phyloP scores from a whole-genome alignment of 768 basidiomycete species.

The Cyathus striatus region DNA sequence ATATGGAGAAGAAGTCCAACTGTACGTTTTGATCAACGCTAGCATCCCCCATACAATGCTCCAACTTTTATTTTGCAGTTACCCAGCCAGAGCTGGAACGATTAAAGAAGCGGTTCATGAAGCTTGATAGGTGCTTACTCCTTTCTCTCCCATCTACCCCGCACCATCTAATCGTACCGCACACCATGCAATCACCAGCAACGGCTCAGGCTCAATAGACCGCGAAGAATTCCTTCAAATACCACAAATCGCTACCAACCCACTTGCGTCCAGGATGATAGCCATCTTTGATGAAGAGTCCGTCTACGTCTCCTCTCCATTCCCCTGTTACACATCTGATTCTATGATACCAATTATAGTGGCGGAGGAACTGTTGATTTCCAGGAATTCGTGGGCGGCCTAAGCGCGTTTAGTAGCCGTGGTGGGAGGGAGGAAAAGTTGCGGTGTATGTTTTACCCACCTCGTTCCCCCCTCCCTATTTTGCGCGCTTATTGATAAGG shows the following conservation, averaged over 20 bases:
- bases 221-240: slow-evolving; percentile 98
- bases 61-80: slow-evolving; percentile 48
- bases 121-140: slow-evolving; percentile 78
- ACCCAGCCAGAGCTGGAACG: slow-evolving; percentile 91
- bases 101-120: slow-evolving; percentile 99
- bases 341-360: slow-evolving; percentile 34
- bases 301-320: slow-evolving; percentile 25
- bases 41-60: not conserved
- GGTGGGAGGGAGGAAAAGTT: slow-evolving; percentile 97
- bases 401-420: slow-evolving; percentile 96
- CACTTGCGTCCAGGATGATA: slow-evolving; percentile 94
- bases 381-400: slow-evolving; percentile 96
- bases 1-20: slow-evolving; percentile 96
- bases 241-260: slow-evolving; percentile 98
- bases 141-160: not conserved
- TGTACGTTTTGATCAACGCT: slow-evolving; percentile 56
- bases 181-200: slow-evolving; percentile 52
- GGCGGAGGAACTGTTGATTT: slow-evolving; percentile 99
- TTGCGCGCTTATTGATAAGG: slow-evolving; percentile 1
- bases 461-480: slow-evolving; percentile 6
- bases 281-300: slow-evolving; percentile 99
- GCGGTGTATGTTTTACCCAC: slow-evolving; percentile 57
- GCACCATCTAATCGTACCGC: not conserved
- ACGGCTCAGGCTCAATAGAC: slow-evolving; percentile 97
- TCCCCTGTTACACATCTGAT: slow-evolving; percentile 4